phyloP scores from a whole-genome alignment of 345 rosid genomes.

The Gossypium rotundifolium region DNA sequence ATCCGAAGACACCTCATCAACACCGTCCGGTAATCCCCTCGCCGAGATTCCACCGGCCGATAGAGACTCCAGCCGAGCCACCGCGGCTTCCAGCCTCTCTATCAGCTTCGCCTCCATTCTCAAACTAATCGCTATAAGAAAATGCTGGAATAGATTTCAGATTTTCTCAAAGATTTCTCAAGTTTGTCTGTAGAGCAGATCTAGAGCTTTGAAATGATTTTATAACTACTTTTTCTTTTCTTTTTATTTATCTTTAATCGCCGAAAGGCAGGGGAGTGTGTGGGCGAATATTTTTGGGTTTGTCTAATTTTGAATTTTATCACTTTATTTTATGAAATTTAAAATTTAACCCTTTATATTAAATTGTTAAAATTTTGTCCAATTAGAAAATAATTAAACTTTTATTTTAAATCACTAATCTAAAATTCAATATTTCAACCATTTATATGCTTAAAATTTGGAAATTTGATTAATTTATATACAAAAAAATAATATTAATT shows the following conservation, averaged over 20 bases:
- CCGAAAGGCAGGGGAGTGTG: neutral
- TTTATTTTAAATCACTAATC: too few species aligned
- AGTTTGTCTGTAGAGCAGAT: conserved; percentile 12
- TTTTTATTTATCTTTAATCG: neutral
- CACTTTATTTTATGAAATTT: too few species aligned
- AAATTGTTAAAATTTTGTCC: too few species aligned
- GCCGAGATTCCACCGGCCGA: conserved; percentile 32
- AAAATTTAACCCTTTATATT: too few species aligned
- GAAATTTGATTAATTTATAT: too few species aligned
- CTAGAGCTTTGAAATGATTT: conserved; percentile 6
- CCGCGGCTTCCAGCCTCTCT: conserved; percentile 76
- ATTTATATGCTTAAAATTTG: too few species aligned
- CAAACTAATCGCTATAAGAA: conserved; percentile 1
- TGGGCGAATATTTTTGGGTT: neutral
- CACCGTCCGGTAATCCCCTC: conserved; percentile 15
- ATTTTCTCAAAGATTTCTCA: neutral
- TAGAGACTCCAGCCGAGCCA: conserved; percentile 59
- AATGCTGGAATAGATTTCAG: neutral
- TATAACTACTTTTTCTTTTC: neutral
- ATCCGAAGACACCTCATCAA: conserved; percentile 36
- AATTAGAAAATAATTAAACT: too few species aligned
- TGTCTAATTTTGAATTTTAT: too few species aligned
- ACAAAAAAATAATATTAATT: too few species aligned
- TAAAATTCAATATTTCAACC: too few species aligned
- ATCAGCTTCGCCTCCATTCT: conserved; percentile 76